Evolutionary conservation across 306 rosid species (phyloP), one percentile per base, ranked within the genome.

Genomic region (Hippophae rhamnoides): DNA sequence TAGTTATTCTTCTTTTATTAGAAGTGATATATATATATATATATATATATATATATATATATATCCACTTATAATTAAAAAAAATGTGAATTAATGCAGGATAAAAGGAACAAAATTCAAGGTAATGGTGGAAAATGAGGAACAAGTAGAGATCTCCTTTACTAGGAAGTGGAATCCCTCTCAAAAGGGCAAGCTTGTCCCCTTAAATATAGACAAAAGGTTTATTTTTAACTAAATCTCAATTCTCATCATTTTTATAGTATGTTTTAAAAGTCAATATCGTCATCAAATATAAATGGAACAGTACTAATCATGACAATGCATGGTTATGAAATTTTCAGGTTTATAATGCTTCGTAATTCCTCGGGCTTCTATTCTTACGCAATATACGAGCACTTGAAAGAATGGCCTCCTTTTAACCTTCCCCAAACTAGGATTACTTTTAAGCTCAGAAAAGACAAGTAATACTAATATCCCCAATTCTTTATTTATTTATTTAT

Each of bases 361-460:
- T 77, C 74, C 3, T 83, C 96, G 14, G 98, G 98, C 47, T 83
- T 90, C 79, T 90, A 90, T 70, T 70, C 98, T 1, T 90, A 90
- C 57, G 95, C 89, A 46, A 81, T 90, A 49, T 90, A 83, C 62
- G 95, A 90, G 65, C 96, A 90, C 72, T 73, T 78, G 43, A 56
- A 47, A 60, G 87, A 85, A 6, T 90, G 98, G 96, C 98, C 98
- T 61, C 86, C 87, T 62, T 90, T 90, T 81, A 83, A 72, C 64
- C 84, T 90, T 60, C 95, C 62, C 25, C 95, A 90, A 67, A 87
- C 96, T 60, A 90, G 98, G 75, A 75, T 87, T 47, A 74, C 77
- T 18, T 87, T 90, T 78, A 90, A 87, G 78, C 96, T 90, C 66
- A 78, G 92, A 71, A 90, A 87, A 76, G 92, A 87, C 66, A 87